phyloP scores from a whole-genome alignment of 306 rosid genomes.

The Citrullus colocynthis region DNA sequence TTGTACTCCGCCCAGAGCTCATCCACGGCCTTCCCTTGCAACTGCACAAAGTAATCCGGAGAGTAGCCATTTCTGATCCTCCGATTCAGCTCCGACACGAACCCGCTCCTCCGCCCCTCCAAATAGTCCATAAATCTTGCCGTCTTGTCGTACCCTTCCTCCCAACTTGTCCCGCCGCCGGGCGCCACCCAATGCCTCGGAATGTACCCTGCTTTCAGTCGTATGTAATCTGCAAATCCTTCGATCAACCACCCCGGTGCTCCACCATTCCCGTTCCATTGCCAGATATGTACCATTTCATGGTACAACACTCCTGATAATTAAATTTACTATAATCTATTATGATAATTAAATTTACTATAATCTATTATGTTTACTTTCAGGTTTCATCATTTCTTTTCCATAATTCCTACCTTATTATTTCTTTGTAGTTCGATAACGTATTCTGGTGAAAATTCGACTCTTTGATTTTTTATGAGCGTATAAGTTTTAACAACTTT shows the following conservation, averaged over 20 bases:
- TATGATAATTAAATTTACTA: no score
- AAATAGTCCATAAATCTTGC: slow-evolving; percentile 45
- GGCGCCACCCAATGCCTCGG: slow-evolving; percentile 16
- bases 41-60: background rate
- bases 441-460: no score
- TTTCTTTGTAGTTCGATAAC: no score
- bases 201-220: slow-evolving; percentile 25
- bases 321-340: no score
- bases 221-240: slow-evolving; percentile 41
- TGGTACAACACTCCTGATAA: slow-evolving; percentile 17
- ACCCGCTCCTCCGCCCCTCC: background rate
- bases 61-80: background rate
- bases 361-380: no score
- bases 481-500: no score
- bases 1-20: slow-evolving; percentile 43
- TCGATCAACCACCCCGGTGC: slow-evolving; percentile 21
- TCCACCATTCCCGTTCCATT: slow-evolving; percentile 15
- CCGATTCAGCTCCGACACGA: background rate
- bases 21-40: slow-evolving; percentile 15
- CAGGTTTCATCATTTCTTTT: no score
- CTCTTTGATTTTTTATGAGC: no score
- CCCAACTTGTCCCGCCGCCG: slow-evolving; percentile 30
- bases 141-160: slow-evolving; percentile 28
- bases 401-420: no score
- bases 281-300: slow-evolving; percentile 17